Evolutionary conservation across 1,284 basidiomycete genomes (phyloP).

Genomic region (Cerrena zonata): DNA sequence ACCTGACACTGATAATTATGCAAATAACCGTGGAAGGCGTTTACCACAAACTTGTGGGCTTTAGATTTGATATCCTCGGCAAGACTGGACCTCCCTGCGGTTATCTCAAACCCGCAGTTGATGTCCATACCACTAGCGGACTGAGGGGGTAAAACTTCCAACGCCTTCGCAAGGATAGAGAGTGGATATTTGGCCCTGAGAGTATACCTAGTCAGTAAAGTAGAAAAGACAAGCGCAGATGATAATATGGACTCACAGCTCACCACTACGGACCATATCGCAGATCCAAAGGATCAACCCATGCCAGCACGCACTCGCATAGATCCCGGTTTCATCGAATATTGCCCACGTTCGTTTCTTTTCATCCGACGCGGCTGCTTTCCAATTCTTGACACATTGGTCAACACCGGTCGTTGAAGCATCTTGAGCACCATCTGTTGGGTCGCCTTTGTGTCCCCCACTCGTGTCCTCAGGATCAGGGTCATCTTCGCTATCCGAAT

Average conservation of each 20-base stretch:
- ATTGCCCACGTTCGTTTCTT: no score
- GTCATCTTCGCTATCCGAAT: no score
- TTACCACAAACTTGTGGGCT: constrained; percentile 10
- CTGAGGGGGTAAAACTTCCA: constrained; percentile 19
- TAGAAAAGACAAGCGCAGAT: neutral
- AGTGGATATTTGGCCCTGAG: no score
- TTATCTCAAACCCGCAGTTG: constrained; percentile 18
- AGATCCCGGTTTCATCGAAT: no score
- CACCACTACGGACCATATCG: constrained; percentile 27
- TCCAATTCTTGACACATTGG: constrained; percentile 28
- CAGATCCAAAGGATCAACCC: constrained; percentile 20
- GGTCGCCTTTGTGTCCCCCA: constrained; percentile 8
- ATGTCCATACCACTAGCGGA: no score
- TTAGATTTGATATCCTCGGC: constrained; percentile 15
- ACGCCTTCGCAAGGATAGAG: no score
- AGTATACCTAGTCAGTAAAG: no score
- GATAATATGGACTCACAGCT: constrained; percentile 21
- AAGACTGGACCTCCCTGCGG: constrained; percentile 21
- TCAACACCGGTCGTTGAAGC: neutral
- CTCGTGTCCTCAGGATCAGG: neutral
- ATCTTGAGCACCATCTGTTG: constrained; percentile 9
- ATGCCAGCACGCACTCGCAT: constrained; percentile 30
- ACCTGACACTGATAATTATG: constrained; percentile 27
- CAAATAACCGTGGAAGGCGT: no score
- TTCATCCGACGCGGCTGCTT: no score